Base-by-base conservation (phyloP, 495 filamentous ascomycete species). In the Penicillium pulvis region DNA sequence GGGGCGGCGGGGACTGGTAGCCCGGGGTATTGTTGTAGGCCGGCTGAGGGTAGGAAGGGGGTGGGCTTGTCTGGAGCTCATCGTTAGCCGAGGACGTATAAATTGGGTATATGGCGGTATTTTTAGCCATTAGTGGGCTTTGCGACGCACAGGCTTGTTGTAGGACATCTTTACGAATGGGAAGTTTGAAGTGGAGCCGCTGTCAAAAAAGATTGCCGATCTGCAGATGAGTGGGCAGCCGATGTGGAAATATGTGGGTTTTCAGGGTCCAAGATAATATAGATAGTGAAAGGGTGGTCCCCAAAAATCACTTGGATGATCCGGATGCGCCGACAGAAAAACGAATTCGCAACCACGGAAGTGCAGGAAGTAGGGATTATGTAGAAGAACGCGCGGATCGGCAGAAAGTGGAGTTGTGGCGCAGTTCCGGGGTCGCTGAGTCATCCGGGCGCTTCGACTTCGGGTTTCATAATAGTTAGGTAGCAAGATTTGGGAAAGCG, bases 41-140 rank as follows among this genome's bases (percentile, higher is more conserved):
- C 11, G 68, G 70, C 10, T 64, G 51, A 5, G 68, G 74, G 58
- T 76, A 75, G 31, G 75, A 71, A 36, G 75, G 75, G n/a, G 75
- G 75, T 16, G 75, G 73, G 45, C 71, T 70, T 48, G 68, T 72
- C 75, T 77, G 46, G 19, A 36, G 9, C 5, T 31, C 9, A 48
- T 7, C 28, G 56, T 64, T 62, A 62, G 61, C 65, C 8, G 7
- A 51, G 14, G 35, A 10, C 6, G 6, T 19, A 16, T 31, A 35
- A 17, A 39, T 26, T 41, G 35, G 49, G 6, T 7, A 4, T 12
- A 30, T 39, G 30, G 1, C 1, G 8, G 28, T 17, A 35, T 0
- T 31, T n/a, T 1, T 3, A 23, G 24, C n/a, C 20, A 23, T 26
- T 19, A 2, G 20, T 4, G 33, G 41, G 17, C 28, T 44, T 30